Conservation (phyloP, 164 flowering plant genomes). For the Vitis vinifera region DNA sequence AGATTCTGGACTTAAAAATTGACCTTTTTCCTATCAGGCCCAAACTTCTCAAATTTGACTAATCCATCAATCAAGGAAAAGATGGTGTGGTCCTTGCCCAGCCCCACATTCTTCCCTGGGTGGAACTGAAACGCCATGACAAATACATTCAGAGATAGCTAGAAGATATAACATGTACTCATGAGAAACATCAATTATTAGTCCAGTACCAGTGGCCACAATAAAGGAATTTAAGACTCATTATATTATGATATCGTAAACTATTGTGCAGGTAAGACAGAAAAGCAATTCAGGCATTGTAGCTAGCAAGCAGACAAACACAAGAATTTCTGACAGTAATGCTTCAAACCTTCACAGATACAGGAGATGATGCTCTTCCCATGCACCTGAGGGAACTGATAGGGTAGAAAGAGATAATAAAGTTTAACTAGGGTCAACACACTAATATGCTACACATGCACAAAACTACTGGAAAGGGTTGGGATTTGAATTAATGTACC, state of each 20-base stretch:
- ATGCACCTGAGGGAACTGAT: too few species aligned
- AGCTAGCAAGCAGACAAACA: too few species aligned
- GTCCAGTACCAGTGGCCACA: neutral
- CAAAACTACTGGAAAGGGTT: too few species aligned
- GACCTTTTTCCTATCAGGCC: constrained; percentile 94
- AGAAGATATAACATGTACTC: neutral
- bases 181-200: neutral
- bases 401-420: too few species aligned
- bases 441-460: too few species aligned
- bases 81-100: constrained; percentile 89
- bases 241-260: neutral
- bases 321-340: too few species aligned
- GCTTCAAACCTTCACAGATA: too few species aligned
- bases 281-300: too few species aligned
- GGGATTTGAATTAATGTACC: too few species aligned
- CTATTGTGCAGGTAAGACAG: too few species aligned
- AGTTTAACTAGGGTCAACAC: too few species aligned
- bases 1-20: neutral
- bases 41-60: constrained; percentile 89
- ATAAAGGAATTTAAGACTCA: neutral
- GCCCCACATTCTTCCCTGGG: constrained; percentile 92
- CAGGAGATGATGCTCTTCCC: too few species aligned
- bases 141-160: neutral
- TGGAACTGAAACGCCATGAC: constrained; percentile 59
- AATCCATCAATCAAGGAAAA: constrained; percentile 88